These are phyloP conservation scores for Rhizopogon sp. DNA, from an alignment of 768 basidiomycete species.

Conservation along the genomic window DNA sequence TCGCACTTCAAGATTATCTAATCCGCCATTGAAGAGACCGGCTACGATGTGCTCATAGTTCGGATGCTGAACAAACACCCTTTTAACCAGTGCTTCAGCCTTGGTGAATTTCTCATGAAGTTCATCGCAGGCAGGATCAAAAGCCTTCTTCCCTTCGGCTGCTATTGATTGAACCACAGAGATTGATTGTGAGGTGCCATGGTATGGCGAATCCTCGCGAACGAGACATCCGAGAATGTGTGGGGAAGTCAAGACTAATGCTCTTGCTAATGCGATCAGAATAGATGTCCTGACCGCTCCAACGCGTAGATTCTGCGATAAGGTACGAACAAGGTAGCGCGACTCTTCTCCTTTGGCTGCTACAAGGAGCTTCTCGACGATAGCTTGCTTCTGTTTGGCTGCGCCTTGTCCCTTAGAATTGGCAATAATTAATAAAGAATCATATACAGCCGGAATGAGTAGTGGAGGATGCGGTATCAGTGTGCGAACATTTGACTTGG, in stretches of 20 bases:
- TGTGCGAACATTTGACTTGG: slow-evolving; percentile 72
- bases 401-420: slow-evolving; percentile 71
- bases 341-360: slow-evolving; percentile 83
- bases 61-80: slow-evolving; percentile 75
- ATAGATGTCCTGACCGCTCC: slow-evolving; percentile 86
- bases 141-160: slow-evolving; percentile 20
- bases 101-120: slow-evolving; percentile 38
- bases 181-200: slow-evolving; percentile 18
- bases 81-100: slow-evolving; percentile 64
- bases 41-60: slow-evolving; percentile 66
- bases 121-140: slow-evolving; percentile 28
- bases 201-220: slow-evolving; percentile 20
- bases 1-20: slow-evolving; percentile 51
- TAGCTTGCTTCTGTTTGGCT: slow-evolving; percentile 66
- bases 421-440: slow-evolving; percentile 62
- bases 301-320: slow-evolving; percentile 75
- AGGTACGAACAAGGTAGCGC: slow-evolving; percentile 74
- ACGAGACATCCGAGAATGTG: slow-evolving; percentile 15
- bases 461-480: slow-evolving; percentile 69
- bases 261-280: slow-evolving; percentile 73
- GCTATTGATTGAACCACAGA: slow-evolving; percentile 13
- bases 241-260: slow-evolving; percentile 59
- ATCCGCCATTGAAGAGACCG: slow-evolving; percentile 55
- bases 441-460: slow-evolving; percentile 59
- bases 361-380: slow-evolving; percentile 79